Base-by-base conservation (phyloP, 192 early-diverging fungal species). In the Coemansia asiatica region DNA sequence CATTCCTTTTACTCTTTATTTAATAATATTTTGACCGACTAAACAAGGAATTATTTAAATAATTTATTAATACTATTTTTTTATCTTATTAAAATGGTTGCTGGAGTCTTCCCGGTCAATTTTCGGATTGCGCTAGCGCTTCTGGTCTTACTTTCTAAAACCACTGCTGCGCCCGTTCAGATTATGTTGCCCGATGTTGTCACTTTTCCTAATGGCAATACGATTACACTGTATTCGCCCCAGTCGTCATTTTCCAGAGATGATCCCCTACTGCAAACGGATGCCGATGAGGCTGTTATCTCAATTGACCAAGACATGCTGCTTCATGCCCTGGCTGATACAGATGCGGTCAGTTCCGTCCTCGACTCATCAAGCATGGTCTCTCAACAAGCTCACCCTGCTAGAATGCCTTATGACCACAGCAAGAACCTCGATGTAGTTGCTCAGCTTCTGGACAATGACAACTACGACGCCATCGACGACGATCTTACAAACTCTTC, bases 231-330 rank as follows among this genome's bases (percentile, higher is more conserved):
- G 9, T 75, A 66, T 26, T 64, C 73, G 5, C 60, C 73, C 4
- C 73, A 61, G 19, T 51, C 46, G 6, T 35, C 44, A n/a, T 19
- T 23, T 4, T 13, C 48, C 4, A 38, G 7, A 1, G 23, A 6
- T 19, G 31, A 15, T 33, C 6, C 9, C 23, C 63, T 9, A 44
- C 29, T 7, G 21, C 46, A 27, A 56, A 35, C 61, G 13, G 18
- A 53, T 35, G 22, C 27, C 22, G 56, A 63, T 4, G 60, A 68
- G 19, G 58, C 36, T 9, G 58, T 68, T 4, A 60, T 68, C 38
- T 74, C 72, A 13, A 57, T 74, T 26, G 63, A 74, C 51, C 66
- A 74, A 28, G 63, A 68, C n/a, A 64, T 74, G 63, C 63, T 68
- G 4, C 27, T 74, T 15, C 66, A 65, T 13, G 62, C 62, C 10